Base-by-base conservation (phyloP, 345 rosid genomes). In the Odontarrhena argentea region DNA sequence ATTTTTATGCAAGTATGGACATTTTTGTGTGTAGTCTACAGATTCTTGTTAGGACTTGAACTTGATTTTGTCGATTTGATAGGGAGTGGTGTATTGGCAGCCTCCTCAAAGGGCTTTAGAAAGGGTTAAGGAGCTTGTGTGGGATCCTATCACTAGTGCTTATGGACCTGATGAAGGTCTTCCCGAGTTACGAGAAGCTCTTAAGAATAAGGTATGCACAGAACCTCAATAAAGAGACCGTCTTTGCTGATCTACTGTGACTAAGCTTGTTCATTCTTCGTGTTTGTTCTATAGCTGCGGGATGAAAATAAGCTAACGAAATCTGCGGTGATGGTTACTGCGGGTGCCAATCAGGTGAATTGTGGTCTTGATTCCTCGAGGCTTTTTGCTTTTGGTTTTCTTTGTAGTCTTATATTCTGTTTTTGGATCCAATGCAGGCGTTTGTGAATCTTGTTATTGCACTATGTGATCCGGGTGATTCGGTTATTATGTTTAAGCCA, bases 51-150 rank as follows among this genome's bases (percentile, higher is more conserved):
- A 18, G 0, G 22, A 60, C 50, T 59, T 26, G 56, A 26, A 22
- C 0, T 55, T 77, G 12, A 35, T 30, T 55, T 65, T 48, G 36
- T 13, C 28, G 45, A 60, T 26, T 18, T 57, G 58, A 9, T 40
- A 92, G 97, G 97, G 97, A 53, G 96, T 94, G 2, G 97, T 91
- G 59, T 81, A 88, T 74, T 87, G 97, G 97, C 93, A 85, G 67
- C 99, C 99, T 45, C 99, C 97, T 49, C 65, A 82, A 77, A 55
- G 74, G 32, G 99, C 96, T 3, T 58, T 94, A 73, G 83, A 86
- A 8, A 88, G 78, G 81, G 93, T 94, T 24, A 87, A 87, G 75
- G 91, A 88, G 44, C 82, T 87, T 46, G 84, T 94, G 0, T 81
- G 83, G 88, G 96, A 88, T 28, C 95, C 99, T 65, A 15, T 65